Evolutionary conservation across 192 early-diverging fungal genomes (phyloP).

Genomic region (Backusella mclennaniae): DNA sequence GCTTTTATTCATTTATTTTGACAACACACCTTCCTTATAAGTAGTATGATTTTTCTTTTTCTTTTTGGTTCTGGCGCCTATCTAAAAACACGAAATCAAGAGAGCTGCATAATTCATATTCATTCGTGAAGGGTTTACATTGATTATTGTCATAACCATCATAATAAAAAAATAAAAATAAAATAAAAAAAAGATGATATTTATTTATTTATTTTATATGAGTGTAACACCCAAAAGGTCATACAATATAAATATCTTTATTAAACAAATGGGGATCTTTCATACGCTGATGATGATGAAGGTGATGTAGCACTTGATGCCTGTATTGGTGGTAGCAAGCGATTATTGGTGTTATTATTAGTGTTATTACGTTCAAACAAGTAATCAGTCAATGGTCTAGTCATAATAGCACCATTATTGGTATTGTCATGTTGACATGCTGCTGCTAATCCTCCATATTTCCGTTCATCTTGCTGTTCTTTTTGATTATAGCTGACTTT

Average conservation of each 20-base stretch:
- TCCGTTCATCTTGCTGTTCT: background rate
- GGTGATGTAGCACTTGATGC: background rate
- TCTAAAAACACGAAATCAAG: too few species aligned
- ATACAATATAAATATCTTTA: background rate
- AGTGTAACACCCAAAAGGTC: background rate
- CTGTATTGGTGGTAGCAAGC: background rate
- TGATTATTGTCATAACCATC: too few species aligned
- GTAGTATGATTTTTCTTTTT: too few species aligned
- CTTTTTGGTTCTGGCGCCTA: too few species aligned
- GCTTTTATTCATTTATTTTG: too few species aligned
- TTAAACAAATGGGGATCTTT: background rate
- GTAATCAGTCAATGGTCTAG: constrained; percentile 21
- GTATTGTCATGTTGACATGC: background rate
- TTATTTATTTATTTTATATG: too few species aligned
- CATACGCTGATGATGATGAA: background rate
- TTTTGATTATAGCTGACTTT: background rate
- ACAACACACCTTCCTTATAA: too few species aligned
- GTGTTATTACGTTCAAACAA: background rate
- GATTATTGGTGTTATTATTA: background rate
- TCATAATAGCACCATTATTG: constrained; percentile 10
- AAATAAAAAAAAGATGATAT: too few species aligned
- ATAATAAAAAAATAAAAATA: too few species aligned
- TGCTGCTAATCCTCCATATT: background rate
- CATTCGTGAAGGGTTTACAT: too few species aligned
- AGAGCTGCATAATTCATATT: too few species aligned